These are phyloP conservation scores for Mortierella polycephala DNA, from an alignment of 371 early-diverging fungal genomes.

Conservation along the genomic window DNA sequence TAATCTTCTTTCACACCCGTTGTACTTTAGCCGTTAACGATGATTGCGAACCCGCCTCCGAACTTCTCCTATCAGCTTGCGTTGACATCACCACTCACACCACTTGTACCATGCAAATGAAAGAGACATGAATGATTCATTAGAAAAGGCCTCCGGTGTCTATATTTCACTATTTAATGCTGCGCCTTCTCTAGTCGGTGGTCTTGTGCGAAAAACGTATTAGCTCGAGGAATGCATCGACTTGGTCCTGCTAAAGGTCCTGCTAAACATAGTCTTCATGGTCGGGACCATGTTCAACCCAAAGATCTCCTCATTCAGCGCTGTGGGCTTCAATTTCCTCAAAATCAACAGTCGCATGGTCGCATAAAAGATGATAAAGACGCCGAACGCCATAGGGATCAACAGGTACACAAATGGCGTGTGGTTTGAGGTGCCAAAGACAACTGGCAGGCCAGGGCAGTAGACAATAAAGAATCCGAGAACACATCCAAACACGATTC, in stretches of 20 bases:
- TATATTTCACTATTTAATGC: no score
- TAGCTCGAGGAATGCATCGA: slow-evolving; percentile 28
- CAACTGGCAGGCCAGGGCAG: slow-evolving; percentile 79
- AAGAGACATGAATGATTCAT: no score
- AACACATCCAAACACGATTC: slow-evolving; percentile 69
- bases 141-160: no score
- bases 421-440: slow-evolving; percentile 73
- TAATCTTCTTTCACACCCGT: no score
- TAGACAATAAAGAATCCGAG: slow-evolving; percentile 82
- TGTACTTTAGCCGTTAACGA: no score
- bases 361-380: slow-evolving; percentile 79
- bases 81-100: no score
- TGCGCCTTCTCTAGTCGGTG: no score
- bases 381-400: slow-evolving; percentile 82
- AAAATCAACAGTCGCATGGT: slow-evolving; percentile 70
- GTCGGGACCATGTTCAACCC: slow-evolving; percentile 82
- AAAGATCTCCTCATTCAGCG: slow-evolving; percentile 76
- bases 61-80: no score
- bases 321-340: slow-evolving; percentile 67
- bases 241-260: slow-evolving; percentile 32
- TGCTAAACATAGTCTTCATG: slow-evolving; percentile 54
- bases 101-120: no score
- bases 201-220: no score
- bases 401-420: slow-evolving; percentile 80
- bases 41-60: no score